Conservation (phyloP, 2,329 filamentous ascomycete species). For the Cercospora sp. region DNA sequence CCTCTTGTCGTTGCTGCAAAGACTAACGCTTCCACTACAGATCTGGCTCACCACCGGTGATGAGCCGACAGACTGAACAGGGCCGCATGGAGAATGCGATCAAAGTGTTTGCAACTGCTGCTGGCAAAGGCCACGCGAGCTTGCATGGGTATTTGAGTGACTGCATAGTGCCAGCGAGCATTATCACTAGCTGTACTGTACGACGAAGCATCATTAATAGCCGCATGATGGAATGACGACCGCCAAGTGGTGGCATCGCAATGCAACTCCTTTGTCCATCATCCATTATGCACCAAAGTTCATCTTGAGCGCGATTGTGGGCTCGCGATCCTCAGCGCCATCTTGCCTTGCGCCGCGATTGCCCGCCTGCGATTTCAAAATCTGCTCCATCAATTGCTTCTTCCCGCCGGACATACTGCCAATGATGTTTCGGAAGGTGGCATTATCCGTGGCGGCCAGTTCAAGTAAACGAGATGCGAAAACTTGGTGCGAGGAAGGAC, state of each 20-base stretch:
- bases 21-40: background rate
- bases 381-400: slow-evolving; percentile 72
- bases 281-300: slow-evolving; percentile 59
- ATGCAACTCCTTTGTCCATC: background rate
- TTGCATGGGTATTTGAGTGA: slow-evolving; percentile 1
- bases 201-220: background rate
- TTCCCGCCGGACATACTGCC: slow-evolving; percentile 68
- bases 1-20: background rate
- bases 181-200: slow-evolving; percentile 5
- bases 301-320: slow-evolving; percentile 93
- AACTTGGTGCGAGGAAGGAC: slow-evolving; percentile 59
- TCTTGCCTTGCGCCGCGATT: slow-evolving; percentile 48
- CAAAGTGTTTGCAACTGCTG: background rate
- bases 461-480: slow-evolving; percentile 77
- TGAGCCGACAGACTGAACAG: background rate
- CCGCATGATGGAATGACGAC: background rate
- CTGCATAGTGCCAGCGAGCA: slow-evolving; percentile 13
- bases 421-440: slow-evolving; percentile 73
- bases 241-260: background rate
- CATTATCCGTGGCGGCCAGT: slow-evolving; percentile 73
- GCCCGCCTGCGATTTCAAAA: slow-evolving; percentile 49
- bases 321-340: slow-evolving; percentile 54
- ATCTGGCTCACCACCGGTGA: slow-evolving; percentile 9
- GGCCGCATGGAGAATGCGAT: background rate
- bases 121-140: slow-evolving; percentile 1